phyloP scores from a whole-genome alignment of 352 stramenopile species.

The Phytophthora litchii region DNA sequence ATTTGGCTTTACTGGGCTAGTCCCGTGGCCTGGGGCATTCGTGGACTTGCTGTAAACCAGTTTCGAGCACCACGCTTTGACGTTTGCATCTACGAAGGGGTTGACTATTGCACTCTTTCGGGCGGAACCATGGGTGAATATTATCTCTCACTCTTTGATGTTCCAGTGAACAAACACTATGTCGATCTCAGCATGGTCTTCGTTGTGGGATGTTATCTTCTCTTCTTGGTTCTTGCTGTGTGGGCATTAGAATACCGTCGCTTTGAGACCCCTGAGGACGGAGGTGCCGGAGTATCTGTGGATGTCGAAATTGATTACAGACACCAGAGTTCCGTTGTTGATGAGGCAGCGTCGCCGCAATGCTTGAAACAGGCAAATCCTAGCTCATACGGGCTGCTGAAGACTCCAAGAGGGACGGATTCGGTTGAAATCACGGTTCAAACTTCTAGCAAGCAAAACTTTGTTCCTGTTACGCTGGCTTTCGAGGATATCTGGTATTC shows the following conservation, averaged over 20 bases:
- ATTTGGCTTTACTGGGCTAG: slow-evolving; percentile 54
- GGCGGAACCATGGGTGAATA: slow-evolving; percentile 48
- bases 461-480: slow-evolving; percentile 46
- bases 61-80: slow-evolving; percentile 43
- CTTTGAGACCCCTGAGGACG: slow-evolving; percentile 33
- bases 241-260: slow-evolving; percentile 39
- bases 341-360: not conserved
- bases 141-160: slow-evolving; percentile 43
- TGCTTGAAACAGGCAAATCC: slow-evolving; percentile 7
- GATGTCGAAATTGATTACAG: slow-evolving; percentile 1
- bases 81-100: slow-evolving; percentile 39
- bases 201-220: slow-evolving; percentile 36
- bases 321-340: not conserved
- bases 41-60: slow-evolving; percentile 42
- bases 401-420: slow-evolving; percentile 29
- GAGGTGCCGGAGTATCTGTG: slow-evolving; percentile 2
- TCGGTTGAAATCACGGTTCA: slow-evolving; percentile 23
- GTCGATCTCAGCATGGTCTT: slow-evolving; percentile 46
- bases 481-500: slow-evolving; percentile 54
- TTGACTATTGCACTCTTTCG: slow-evolving; percentile 35
- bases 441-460: slow-evolving; percentile 19
- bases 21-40: slow-evolving; percentile 45
- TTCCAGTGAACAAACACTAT: slow-evolving; percentile 37
- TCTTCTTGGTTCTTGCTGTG: slow-evolving; percentile 40
- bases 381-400: slow-evolving; percentile 24